These are phyloP conservation scores for Penicillium sp. DNA, from an alignment of 2,329 filamentous ascomycete species.

Conservation along the genomic window DNA sequence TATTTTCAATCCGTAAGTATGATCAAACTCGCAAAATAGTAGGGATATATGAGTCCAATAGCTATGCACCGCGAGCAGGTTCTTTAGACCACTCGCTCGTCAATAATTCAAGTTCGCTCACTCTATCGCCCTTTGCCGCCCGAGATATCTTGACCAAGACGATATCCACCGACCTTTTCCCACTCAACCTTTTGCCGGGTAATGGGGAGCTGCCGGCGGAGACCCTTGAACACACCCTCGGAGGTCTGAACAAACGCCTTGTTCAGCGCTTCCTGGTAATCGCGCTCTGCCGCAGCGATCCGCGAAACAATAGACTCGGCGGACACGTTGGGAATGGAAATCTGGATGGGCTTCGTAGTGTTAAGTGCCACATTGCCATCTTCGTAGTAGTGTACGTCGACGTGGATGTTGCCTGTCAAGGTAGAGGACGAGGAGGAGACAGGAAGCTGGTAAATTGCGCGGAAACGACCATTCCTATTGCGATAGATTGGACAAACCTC, in stretches of 20 bases:
- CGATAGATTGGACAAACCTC: neutral
- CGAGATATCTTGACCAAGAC: constrained; percentile 75
- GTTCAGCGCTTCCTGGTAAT: constrained; percentile 95
- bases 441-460: constrained; percentile 76
- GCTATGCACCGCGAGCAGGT: constrained; percentile 1
- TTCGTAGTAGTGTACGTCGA: constrained; percentile 99
- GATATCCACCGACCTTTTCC: constrained; percentile 95
- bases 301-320: constrained; percentile 71
- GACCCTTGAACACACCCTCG: constrained; percentile 90
- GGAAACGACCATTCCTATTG: constrained; percentile 88
- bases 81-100: neutral
- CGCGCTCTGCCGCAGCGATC: constrained; percentile 76
- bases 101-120: neutral
- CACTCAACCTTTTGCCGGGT: constrained; percentile 99
- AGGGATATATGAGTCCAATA: constrained; percentile 3
- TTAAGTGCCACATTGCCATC: constrained; percentile 94
- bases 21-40: neutral
- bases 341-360: constrained; percentile 72
- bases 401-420: constrained; percentile 76
- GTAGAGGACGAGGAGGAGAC: constrained; percentile 57
- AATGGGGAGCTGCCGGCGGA: constrained; percentile 89
- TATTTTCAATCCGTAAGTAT: no score
- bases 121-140: constrained; percentile 53
- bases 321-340: constrained; percentile 59
- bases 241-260: constrained; percentile 80